A percentile compares a stretch with the other conserved stretches of the same genome.
These are phyloP conservation scores for Crithidia fasciculata DNA, from an alignment of 208 protist genomes.

Conservation along the genomic window DNA sequence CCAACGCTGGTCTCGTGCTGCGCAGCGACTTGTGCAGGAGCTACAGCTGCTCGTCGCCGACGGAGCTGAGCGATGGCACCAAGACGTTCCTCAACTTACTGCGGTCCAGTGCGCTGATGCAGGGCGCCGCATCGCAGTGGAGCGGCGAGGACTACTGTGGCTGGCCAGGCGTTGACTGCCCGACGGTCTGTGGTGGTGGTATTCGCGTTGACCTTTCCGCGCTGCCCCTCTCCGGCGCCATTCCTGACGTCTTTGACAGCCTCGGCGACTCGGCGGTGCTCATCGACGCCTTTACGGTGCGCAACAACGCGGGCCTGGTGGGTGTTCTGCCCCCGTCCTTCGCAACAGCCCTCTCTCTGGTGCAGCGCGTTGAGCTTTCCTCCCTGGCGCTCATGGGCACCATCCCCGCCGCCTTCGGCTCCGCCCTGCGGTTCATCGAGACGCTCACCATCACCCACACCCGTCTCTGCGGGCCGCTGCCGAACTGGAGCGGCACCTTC, in stretches of 20 bases:
- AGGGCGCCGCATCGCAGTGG: not conserved
- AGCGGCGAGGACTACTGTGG: conserved; percentile 2
- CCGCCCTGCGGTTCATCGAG: conserved; percentile 7
- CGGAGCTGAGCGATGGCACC: not conserved
- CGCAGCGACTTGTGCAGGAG: not conserved
- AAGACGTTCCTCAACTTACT: not conserved
- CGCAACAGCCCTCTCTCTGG: not conserved
- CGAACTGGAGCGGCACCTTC: not conserved
- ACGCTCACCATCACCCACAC: conserved; percentile 3
- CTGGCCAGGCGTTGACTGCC: conserved; percentile 3
- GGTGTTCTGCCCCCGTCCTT: not conserved
- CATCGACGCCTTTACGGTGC: not conserved
- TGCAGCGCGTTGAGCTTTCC: conserved; percentile 10
- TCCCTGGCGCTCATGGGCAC: conserved; percentile 4
- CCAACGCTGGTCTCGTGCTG: conserved; percentile 3
- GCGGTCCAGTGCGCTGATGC: not conserved
- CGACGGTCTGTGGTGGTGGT: not conserved
- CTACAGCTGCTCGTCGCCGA: conserved; percentile 2
- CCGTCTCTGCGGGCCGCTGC: conserved; percentile 8
- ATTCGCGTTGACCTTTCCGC: conserved; percentile 7
- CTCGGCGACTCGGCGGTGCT: not conserved
- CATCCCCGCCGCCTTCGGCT: conserved; percentile 1
- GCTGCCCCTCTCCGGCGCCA: conserved; percentile 6
- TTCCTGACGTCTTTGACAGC: not conserved
- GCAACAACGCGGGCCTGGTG: not conserved